Evolutionary conservation across 2,329 filamentous ascomycete genomes (phyloP), one percentile per base, ranked within the genome.

Genomic region (Fusarium circinatum): DNA sequence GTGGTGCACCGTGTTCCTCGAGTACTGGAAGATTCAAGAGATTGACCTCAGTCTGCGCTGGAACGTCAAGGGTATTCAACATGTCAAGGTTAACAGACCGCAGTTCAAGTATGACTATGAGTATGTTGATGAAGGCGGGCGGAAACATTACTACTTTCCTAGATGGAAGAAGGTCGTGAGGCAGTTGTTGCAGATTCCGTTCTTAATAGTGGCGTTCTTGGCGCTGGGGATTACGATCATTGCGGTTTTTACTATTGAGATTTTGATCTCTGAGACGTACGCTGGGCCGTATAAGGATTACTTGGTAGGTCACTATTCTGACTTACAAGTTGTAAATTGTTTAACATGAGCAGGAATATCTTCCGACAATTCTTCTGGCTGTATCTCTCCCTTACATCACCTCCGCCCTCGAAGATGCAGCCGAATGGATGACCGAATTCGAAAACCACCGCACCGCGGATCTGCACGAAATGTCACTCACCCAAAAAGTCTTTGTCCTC

Each of bases 1-100:
- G 12, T 94, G 92, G 89, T 92, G 91, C 75, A 89, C 92, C 13
- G 85, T 93, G 8, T 95, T 95, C 73, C 87, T 94, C 18, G 93
- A 95, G 78, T 94, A 91, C 80, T 95, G 93, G 93, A 94, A 93
- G 81, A 89, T 94, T 52, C 90, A 92, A 70, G 91, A 95, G 79
- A 84, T 88, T 8, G 93, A 95, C 73, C 85, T 95, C 3, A 88
- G 89, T 56, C 87, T 94, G 26, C 88, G 92, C 51, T 95, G 93
- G 93, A 87, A 89, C 26, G 92, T 94, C 13, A 89, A 89, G 60
- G 91, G 91, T 14, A 91, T 95, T 8, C 90, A 89, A 10, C 85
- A 84, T 39, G 89, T 94, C 62, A 92, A 94, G 75, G 85, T 88
- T 47, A 91, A 90, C 73, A 86, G 92, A 14, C 86, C 87, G 18